These are phyloP conservation scores for Peronosclerospora sorghi DNA, from an alignment of 352 stramenopile species.

Conservation along the genomic window DNA sequence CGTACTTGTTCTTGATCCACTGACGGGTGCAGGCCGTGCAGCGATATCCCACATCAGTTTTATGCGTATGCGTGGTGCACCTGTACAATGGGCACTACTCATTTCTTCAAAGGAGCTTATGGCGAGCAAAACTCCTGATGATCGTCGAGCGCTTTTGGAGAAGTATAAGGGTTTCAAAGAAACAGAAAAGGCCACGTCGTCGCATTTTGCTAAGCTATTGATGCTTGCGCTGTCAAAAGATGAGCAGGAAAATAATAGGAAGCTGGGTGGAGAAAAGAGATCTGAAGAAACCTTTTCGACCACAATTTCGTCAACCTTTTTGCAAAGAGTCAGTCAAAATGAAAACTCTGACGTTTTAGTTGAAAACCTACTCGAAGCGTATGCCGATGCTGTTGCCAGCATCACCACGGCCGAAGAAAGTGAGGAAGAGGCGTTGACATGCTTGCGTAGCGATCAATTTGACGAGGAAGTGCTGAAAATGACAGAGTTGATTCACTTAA, in stretches of 20 bases:
- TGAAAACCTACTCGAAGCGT: constrained; percentile 49
- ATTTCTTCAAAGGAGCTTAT: constrained; percentile 65
- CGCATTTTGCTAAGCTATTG: constrained; percentile 76
- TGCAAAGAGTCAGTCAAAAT: constrained; percentile 44
- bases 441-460: constrained; percentile 33
- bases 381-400: constrained; percentile 35
- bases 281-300: constrained; percentile 11
- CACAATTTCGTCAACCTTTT: constrained; percentile 34
- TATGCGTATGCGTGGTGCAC: constrained; percentile 57
- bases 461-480: constrained; percentile 59
- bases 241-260: constrained; percentile 7
- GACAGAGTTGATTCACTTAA: constrained; percentile 66
- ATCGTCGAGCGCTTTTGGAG: constrained; percentile 28
- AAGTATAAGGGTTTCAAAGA: constrained; percentile 28
- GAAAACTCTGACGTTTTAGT: constrained; percentile 28
- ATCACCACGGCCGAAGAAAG: constrained; percentile 27
- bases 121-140: constrained; percentile 26
- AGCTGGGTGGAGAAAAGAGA: constrained; percentile 5
- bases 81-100: constrained; percentile 66
- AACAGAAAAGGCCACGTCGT: constrained; percentile 41
- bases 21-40: constrained; percentile 30
- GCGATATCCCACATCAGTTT: constrained; percentile 53
- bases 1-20: constrained; percentile 60
- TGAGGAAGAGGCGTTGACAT: constrained; percentile 30
- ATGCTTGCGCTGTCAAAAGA: constrained; percentile 56